Conservation (phyloP, 768 basidiomycete species). For the Coprinellus aureogranulatus region DNA sequence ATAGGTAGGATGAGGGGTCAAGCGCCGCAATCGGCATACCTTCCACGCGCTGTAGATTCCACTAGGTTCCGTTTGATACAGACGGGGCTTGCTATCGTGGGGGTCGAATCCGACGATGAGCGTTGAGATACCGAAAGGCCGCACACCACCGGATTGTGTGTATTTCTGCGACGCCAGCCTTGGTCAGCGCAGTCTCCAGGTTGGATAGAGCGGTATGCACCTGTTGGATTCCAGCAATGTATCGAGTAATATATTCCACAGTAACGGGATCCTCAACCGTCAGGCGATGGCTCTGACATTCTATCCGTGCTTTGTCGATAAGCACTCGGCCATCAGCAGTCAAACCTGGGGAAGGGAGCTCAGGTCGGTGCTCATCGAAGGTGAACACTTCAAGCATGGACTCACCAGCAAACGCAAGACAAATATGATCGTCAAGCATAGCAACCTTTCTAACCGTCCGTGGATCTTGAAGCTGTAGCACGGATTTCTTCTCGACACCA, state of each 20-base stretch:
- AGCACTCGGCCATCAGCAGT: conserved; percentile 97
- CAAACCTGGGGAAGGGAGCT: conserved; percentile 63
- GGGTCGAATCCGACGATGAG: conserved; percentile 97
- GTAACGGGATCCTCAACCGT: conserved; percentile 98
- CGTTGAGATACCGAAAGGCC: conserved; percentile 97
- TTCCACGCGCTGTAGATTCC: conserved; percentile 99
- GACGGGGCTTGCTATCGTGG: conserved; percentile 77
- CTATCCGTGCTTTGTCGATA: conserved; percentile 96
- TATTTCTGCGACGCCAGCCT: conserved; percentile 58
- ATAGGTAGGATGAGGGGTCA: background rate
- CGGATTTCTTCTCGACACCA: conserved; percentile 98
- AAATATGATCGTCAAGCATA: conserved; percentile 97
- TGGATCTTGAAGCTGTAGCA: conserved; percentile 96
- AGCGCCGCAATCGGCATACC: conserved; percentile 40
- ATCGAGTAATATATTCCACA: conserved; percentile 96
- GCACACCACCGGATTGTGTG: conserved; percentile 97
- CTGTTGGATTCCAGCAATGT: conserved; percentile 99
- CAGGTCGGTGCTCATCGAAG: background rate
- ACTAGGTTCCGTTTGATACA: conserved; percentile 97
- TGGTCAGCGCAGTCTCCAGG: background rate
- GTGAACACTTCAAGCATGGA: conserved; percentile 3
- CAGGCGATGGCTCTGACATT: conserved; percentile 95
- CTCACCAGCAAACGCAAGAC: conserved; percentile 94
- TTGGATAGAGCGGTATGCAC: too few relatives aligned
- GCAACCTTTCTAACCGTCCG: conserved; percentile 97